Percentiles rank a stretch among this genome's conserved stretches.
These are phyloP conservation scores for Fusarium fracticaudum DNA, from an alignment of 2,329 filamentous ascomycete species.

Conservation along the genomic window DNA sequence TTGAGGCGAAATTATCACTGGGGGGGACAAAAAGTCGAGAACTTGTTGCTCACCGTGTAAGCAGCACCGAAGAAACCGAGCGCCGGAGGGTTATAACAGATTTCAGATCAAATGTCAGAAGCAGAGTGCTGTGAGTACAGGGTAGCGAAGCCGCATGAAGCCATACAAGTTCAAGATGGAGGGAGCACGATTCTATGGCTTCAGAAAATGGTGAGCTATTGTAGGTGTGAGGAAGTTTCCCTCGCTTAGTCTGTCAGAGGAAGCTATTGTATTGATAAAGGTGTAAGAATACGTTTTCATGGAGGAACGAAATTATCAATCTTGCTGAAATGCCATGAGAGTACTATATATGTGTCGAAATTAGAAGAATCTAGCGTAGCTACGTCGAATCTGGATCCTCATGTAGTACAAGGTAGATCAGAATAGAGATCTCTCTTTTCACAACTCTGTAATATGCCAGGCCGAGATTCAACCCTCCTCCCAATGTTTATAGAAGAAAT, in stretches of 20 bases:
- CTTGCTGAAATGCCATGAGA: slow-evolving; percentile 67
- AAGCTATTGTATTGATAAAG: background rate
- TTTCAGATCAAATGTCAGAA: background rate
- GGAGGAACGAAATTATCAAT: slow-evolving; percentile 70
- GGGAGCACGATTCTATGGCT: slow-evolving; percentile 21
- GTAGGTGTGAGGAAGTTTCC: slow-evolving; percentile 58
- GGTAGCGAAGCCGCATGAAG: background rate
- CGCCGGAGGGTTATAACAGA: too few species aligned
- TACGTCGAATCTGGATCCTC: background rate
- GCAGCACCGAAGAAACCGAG: background rate
- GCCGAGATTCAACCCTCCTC: background rate
- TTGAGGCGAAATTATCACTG: background rate
- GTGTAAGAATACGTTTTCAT: slow-evolving; percentile 61
- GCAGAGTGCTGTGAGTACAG: background rate
- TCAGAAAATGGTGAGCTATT: slow-evolving; percentile 58
- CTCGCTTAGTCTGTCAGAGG: slow-evolving; percentile 56
- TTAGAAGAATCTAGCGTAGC: background rate
- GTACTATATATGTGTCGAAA: slow-evolving; percentile 46
- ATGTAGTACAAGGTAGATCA: background rate
- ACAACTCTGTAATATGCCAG: background rate
- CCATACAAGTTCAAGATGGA: background rate
- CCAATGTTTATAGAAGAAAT: background rate
- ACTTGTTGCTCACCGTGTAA: background rate
- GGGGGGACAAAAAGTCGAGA: too few species aligned
- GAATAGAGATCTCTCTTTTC: background rate